A percentile compares a stretch with the other conserved stretches of the same genome.
phyloP scores from a whole-genome alignment of 2,329 filamentous ascomycete species.

The Fusarium pseudocircinatum region DNA sequence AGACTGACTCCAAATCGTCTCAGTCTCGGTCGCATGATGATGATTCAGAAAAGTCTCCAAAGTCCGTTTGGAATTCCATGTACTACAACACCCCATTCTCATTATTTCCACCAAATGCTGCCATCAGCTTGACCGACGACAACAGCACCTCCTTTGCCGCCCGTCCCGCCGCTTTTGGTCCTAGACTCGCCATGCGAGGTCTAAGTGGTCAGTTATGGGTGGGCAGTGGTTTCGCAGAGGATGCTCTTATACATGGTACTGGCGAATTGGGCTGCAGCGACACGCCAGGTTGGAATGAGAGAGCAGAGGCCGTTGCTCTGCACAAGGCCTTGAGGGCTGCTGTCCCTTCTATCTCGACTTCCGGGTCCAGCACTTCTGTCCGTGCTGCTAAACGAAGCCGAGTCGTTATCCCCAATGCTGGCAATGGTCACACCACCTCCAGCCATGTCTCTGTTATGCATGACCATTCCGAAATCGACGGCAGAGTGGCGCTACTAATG shows the following conservation, averaged over 20 bases:
- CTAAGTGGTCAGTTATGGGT: slow-evolving; percentile 93
- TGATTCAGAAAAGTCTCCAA: slow-evolving; percentile 25
- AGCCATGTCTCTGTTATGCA: slow-evolving; percentile 88
- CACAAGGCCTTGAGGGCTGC: slow-evolving; percentile 51
- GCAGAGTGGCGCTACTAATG: slow-evolving; percentile 91
- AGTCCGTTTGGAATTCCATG: slow-evolving; percentile 60
- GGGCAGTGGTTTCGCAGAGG: slow-evolving; percentile 89
- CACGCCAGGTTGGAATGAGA: slow-evolving; percentile 85
- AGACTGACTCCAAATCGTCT: slow-evolving; percentile 17
- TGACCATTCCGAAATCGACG: slow-evolving; percentile 89
- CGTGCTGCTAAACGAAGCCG: slow-evolving; percentile 45
- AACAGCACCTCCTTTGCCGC: slow-evolving; percentile 98
- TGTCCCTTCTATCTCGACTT: slow-evolving; percentile 32
- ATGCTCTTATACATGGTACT: slow-evolving; percentile 70
- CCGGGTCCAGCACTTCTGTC: slow-evolving; percentile 29
- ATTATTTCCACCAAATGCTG: slow-evolving; percentile 92
- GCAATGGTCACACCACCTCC: slow-evolving; percentile 49
- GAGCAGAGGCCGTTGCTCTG: slow-evolving; percentile 57
- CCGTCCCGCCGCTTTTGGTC: slow-evolving; percentile 91
- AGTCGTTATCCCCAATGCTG: slow-evolving; percentile 48
- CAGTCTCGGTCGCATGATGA: slow-evolving; percentile 13
- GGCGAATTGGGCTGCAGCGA: slow-evolving; percentile 96
- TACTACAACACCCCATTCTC: slow-evolving; percentile 81
- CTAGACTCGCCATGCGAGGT: slow-evolving; percentile 76
- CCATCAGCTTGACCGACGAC: slow-evolving; percentile 96